phyloP scores from a whole-genome alignment of 306 rosid genomes.

The Acacia crassicarpa region DNA sequence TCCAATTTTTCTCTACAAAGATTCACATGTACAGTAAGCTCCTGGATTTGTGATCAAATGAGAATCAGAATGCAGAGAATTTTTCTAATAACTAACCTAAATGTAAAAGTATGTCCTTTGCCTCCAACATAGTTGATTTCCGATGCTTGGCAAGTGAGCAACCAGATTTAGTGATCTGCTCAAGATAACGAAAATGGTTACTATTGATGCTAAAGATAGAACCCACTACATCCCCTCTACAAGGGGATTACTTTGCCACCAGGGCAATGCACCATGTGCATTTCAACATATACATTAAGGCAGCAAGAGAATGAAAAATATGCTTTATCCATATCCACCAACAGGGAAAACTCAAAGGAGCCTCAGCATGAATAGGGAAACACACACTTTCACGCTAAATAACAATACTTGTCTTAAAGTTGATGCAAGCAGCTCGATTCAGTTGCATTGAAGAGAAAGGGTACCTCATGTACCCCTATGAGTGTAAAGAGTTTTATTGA shows the following conservation, averaged over 20 bases:
- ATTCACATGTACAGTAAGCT: constrained; percentile 24
- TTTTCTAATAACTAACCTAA: constrained; percentile 62
- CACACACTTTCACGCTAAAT: neutral
- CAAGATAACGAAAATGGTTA: constrained; percentile 13
- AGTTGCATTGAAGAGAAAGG: neutral
- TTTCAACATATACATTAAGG: neutral
- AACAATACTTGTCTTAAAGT: neutral
- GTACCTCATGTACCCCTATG: neutral
- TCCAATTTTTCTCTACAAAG: constrained; percentile 82
- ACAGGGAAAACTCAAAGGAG: neutral
- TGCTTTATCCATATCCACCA: constrained; percentile 2
- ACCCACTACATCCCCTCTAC: too few species aligned
- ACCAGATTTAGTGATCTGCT: constrained; percentile 84
- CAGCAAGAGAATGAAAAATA: constrained; percentile 14
- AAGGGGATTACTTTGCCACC: too few species aligned
- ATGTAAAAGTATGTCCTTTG: constrained; percentile 91
- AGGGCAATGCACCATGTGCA: too few species aligned
- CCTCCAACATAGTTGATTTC: constrained; percentile 80
- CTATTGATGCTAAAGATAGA: neutral
- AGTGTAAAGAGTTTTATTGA: neutral
- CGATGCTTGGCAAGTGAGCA: constrained; percentile 94
- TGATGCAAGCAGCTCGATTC: neutral
- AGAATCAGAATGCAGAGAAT: neutral
- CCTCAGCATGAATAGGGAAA: neutral
- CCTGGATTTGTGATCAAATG: constrained; percentile 6